Evolutionary conservation across 2,329 filamentous ascomycete genomes (phyloP).

Genomic region (Diaporthe destruens): DNA sequence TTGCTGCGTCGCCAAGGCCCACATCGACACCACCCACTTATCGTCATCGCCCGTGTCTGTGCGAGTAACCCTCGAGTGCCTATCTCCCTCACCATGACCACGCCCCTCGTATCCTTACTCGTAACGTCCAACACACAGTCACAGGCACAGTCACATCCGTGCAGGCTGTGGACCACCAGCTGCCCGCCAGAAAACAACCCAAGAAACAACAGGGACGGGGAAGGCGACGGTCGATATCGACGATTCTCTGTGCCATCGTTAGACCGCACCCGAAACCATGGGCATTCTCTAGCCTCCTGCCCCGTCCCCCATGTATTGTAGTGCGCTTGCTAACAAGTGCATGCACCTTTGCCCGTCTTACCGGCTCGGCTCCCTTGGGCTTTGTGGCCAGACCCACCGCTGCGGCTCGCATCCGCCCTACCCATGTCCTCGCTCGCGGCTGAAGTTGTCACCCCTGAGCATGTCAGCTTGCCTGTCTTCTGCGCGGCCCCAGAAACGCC

Average conservation of each 20-base stretch:
- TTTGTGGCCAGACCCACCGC: slow-evolving; percentile 11
- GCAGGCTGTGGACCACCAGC: background rate
- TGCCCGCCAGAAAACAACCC: background rate
- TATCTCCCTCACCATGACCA: slow-evolving; percentile 27
- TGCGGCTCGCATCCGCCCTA: slow-evolving; percentile 28
- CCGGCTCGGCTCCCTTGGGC: slow-evolving; percentile 6
- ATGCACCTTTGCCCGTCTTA: slow-evolving; percentile 21
- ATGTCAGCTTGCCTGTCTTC: slow-evolving; percentile 34
- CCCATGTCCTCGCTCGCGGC: slow-evolving; percentile 37
- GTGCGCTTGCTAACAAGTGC: too few species aligned
- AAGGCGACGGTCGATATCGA: background rate
- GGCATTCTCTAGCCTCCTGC: slow-evolving; percentile 26
- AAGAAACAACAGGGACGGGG: too few species aligned
- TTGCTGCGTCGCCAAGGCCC: background rate
- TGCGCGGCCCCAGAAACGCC: slow-evolving; percentile 32
- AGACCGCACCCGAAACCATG: slow-evolving; percentile 30
- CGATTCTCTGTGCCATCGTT: slow-evolving; percentile 25
- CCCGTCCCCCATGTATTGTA: too few species aligned
- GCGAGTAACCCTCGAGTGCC: slow-evolving; percentile 19
- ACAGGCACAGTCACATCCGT: background rate
- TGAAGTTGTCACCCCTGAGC: slow-evolving; percentile 30
- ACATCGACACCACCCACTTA: background rate
- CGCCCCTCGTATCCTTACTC: slow-evolving; percentile 34
- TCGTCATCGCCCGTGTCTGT: slow-evolving; percentile 34
- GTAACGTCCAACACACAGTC: background rate